Conservation (phyloP, 192 early-diverging fungal genomes). For the Coemansia sp. region DNA sequence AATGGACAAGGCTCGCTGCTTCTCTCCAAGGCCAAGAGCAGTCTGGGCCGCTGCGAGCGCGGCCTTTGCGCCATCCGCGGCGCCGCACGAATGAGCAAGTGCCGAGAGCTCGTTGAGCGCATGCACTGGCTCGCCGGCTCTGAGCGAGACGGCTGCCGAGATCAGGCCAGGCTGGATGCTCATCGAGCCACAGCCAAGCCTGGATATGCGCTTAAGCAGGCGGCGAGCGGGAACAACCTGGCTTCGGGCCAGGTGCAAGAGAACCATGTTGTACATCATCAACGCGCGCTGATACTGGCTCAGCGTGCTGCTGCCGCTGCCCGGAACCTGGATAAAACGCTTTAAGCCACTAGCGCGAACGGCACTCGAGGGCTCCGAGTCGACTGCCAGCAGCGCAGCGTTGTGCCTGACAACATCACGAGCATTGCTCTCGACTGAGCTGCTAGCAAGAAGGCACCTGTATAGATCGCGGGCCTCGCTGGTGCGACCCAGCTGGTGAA, state of each 20-base stretch:
- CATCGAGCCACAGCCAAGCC: slow-evolving; percentile 5
- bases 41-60: slow-evolving; percentile 37
- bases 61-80: slow-evolving; percentile 11
- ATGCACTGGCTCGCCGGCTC: slow-evolving; percentile 2
- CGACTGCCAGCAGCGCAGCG: slow-evolving; percentile 4
- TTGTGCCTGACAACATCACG: slow-evolving; percentile 37
- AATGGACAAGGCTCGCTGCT: slow-evolving; percentile 14
- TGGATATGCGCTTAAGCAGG: slow-evolving; percentile 20
- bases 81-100: slow-evolving; percentile 12
- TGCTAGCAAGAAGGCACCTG: slow-evolving; percentile 11
- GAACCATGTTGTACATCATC: slow-evolving; percentile 48
- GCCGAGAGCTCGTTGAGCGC: slow-evolving; percentile 36
- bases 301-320: slow-evolving; percentile 13
- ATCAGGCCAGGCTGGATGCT: slow-evolving; percentile 16
- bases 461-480: slow-evolving; percentile 22
- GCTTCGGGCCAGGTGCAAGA: slow-evolving; percentile 23
- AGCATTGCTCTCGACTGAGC: slow-evolving; percentile 15
- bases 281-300: slow-evolving; percentile 29
- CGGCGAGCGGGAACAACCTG: slow-evolving; percentile 30
- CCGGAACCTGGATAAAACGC: slow-evolving; percentile 31
- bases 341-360: slow-evolving; percentile 11
- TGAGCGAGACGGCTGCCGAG: slow-evolving; percentile 35
- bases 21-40: slow-evolving; percentile 26
- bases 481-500: slow-evolving; percentile 22
- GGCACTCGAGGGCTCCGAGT: background rate